Evolutionary conservation across 2,329 filamentous ascomycete genomes (phyloP), one percentile per base, ranked within the genome.

Genomic region (Penicillium sp.): DNA sequence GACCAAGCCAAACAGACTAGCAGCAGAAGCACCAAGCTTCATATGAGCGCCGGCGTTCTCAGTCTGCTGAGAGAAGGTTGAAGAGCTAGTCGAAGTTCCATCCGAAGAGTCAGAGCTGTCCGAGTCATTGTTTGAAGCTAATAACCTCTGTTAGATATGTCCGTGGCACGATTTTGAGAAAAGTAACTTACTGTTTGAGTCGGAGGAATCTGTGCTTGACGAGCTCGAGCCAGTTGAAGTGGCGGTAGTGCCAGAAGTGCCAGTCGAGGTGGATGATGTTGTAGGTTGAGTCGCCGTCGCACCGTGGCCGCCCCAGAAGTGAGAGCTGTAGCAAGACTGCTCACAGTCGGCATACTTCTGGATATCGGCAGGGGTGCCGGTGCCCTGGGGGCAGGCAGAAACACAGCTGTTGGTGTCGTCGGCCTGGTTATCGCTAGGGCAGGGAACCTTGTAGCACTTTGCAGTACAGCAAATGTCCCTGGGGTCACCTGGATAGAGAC

Each of bases 401-500:
- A 79, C 80, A 62, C 81, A 84, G 45, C 74, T 68, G 64, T 74
- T 81, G 66, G 80, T 83, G 54, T 76, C 73, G 62, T 80, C 76
- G 62, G 73, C 78, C 68, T 80, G 75, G 45, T 66, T 64, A n/a
- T 75, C 72, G 66, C 77, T 77, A 57, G 81, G 81, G 67, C 78
- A 81, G 31, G 81, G 81, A 38, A 78, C 76, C 36, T 77, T 72
- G 60, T 78, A 72, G 71, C 81, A 84, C 13, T 69, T 64, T 36
- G 81, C 81, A 58, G 75, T 68, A 72, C 81, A 84, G 69, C 77
- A 80, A 49, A 79, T 70, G 62, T 83, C 79, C 40, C 58, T 70
- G 18, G 65, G 51, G 34, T 60, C 55, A 64, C 81, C 81, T 73
- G 54, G 16, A 43, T 53, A 14, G 18, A 16, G 22, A 16, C 3